A percentile compares a stretch with the other conserved stretches of the same genome.
Evolutionary conservation across 768 basidiomycete species (phyloP).

Genomic region (Termitomyces sp.): DNA sequence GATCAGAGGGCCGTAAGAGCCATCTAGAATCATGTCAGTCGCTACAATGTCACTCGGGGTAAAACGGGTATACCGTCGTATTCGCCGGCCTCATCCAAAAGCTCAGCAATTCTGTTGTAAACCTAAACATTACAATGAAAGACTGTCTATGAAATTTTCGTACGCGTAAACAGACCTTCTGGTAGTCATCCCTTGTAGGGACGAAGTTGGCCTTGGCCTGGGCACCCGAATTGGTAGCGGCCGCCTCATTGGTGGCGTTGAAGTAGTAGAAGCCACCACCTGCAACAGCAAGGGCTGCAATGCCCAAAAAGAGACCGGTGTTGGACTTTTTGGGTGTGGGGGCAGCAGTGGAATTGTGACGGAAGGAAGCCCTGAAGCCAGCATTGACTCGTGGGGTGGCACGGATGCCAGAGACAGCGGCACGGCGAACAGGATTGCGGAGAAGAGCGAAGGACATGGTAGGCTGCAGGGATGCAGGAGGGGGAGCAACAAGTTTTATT

Average conservation of each 20-base stretch:
- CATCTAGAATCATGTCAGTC: constrained; percentile 43
- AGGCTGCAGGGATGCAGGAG: constrained; percentile 9
- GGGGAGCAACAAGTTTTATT: background rate
- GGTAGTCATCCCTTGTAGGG: constrained; percentile 81
- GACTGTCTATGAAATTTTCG: background rate
- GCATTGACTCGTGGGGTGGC: constrained; percentile 17
- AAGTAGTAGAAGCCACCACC: constrained; percentile 65
- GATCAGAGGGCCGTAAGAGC: constrained; percentile 83
- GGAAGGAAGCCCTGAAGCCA: constrained; percentile 39
- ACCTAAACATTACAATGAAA: constrained; percentile 41
- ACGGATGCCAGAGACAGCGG: constrained; percentile 28
- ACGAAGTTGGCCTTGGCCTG: constrained; percentile 65
- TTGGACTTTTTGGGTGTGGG: constrained; percentile 43
- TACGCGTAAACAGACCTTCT: constrained; percentile 51
- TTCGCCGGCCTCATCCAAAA: constrained; percentile 67
- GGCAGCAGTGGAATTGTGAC: constrained; percentile 54
- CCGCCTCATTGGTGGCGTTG: constrained; percentile 45
- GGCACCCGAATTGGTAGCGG: constrained; percentile 54
- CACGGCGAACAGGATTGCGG: constrained; percentile 45
- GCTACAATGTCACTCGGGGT: constrained; percentile 5
- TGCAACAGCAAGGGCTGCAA: constrained; percentile 53
- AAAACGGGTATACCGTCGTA: constrained; percentile 68
- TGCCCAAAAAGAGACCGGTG: constrained; percentile 50
- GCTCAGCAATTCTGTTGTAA: constrained; percentile 82
- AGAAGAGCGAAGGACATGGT: constrained; percentile 56